Conservation (phyloP, 2,329 filamentous ascomycete species). For the Claviceps purpurea region DNA sequence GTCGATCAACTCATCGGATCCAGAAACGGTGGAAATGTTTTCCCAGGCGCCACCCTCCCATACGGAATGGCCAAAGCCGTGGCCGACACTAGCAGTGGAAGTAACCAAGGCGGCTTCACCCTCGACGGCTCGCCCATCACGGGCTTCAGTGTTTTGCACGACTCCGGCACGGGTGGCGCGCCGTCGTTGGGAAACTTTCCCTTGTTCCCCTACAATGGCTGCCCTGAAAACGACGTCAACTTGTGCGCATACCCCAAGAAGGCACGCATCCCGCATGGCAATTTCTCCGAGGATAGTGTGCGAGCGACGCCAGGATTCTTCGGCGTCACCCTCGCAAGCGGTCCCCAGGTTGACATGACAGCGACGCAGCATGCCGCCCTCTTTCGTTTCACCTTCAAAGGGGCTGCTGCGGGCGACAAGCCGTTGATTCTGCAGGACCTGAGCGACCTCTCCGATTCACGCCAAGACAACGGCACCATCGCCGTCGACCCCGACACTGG, state of each 20-base stretch:
- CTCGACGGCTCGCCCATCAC: slow-evolving; percentile 34
- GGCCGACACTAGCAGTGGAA: slow-evolving; percentile 29
- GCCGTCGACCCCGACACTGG: slow-evolving; percentile 41
- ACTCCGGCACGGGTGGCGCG: slow-evolving; percentile 41
- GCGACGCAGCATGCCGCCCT: slow-evolving; percentile 50
- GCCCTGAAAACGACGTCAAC: slow-evolving; percentile 47
- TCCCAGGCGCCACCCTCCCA: slow-evolving; percentile 28
- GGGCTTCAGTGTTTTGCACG: slow-evolving; percentile 46
- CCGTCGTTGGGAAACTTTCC: slow-evolving; percentile 63
- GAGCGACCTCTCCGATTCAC: slow-evolving; percentile 47
- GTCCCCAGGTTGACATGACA: slow-evolving; percentile 53
- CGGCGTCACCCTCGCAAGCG: slow-evolving; percentile 42
- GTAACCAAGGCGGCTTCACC: slow-evolving; percentile 44
- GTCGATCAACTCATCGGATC: slow-evolving; percentile 26
- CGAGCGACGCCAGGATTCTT: slow-evolving; percentile 53
- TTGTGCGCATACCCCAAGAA: slow-evolving; percentile 45
- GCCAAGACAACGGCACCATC: slow-evolving; percentile 43
- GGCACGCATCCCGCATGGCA: slow-evolving; percentile 23
- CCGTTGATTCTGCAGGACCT: slow-evolving; percentile 55
- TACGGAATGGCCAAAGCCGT: slow-evolving; percentile 43
- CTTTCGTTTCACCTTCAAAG: slow-evolving; percentile 50
- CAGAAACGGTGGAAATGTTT: slow-evolving; percentile 25
- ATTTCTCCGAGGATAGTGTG: slow-evolving; percentile 36
- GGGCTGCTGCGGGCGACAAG: slow-evolving; percentile 23
- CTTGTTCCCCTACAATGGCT: slow-evolving; percentile 52